Conservation (phyloP, 495 filamentous ascomycete species). For the Lophiotrema nucula region DNA sequence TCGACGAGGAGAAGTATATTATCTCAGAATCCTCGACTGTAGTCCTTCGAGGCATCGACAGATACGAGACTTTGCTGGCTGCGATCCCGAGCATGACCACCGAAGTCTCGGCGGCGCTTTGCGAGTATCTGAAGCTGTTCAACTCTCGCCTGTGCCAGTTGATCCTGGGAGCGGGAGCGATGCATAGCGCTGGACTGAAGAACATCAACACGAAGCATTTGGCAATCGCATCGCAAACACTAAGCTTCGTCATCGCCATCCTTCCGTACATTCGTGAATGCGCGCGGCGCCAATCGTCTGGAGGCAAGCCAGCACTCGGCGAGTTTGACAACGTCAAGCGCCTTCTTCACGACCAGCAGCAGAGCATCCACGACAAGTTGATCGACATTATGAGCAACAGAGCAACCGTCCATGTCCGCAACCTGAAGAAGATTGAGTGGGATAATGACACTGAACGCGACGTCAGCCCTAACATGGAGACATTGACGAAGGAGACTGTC, state of each 20-base stretch:
- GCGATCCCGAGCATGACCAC: constrained; percentile 83
- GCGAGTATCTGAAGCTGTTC: constrained; percentile 81
- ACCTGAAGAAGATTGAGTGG: constrained; percentile 77
- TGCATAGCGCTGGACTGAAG: constrained; percentile 82
- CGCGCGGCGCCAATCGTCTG: constrained; percentile 69
- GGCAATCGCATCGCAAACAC: constrained; percentile 83
- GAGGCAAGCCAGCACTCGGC: constrained; percentile 61
- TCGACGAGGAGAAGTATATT: constrained; percentile 83
- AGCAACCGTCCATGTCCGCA: constrained; percentile 66
- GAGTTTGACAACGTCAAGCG: constrained; percentile 94
- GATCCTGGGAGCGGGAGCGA: constrained; percentile 92
- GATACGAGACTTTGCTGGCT: constrained; percentile 77
- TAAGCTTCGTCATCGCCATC: constrained; percentile 82
- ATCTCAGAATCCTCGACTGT: constrained; percentile 77
- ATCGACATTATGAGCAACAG: constrained; percentile 92
- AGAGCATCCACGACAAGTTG: constrained; percentile 89
- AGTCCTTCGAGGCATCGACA: constrained; percentile 75
- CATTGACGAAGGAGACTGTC: constrained; percentile 79
- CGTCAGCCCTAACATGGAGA: constrained; percentile 83
- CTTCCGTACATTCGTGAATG: constrained; percentile 92
- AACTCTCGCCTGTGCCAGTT: constrained; percentile 92
- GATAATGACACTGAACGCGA: constrained; percentile 48
- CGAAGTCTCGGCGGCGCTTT: constrained; percentile 70
- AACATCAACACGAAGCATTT: constrained; percentile 97
- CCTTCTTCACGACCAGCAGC: constrained; percentile 88